These are phyloP conservation scores for Edaphochlamys debaryana DNA, from an alignment of 139 green algal genomes.

Conservation along the genomic window DNA sequence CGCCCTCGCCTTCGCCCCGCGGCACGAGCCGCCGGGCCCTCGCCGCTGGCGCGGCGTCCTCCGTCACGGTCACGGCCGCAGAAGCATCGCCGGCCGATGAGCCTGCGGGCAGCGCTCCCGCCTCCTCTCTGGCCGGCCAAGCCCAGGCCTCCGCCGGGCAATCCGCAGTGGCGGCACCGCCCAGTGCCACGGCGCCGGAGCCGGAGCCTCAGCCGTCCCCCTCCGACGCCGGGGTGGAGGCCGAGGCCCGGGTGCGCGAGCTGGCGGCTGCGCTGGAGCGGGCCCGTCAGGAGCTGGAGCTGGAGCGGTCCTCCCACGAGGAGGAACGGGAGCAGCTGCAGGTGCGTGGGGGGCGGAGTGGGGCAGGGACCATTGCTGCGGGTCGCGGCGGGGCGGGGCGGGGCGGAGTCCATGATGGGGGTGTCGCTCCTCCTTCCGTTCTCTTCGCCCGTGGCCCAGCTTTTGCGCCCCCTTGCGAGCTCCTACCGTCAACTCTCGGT, in stretches of 20 bases:
- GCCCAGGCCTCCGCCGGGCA: too few relatives aligned
- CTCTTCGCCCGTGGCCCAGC: too few relatives aligned
- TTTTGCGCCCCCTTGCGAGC: too few relatives aligned
- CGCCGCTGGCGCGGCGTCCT: not conserved
- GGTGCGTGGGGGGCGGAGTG: not conserved
- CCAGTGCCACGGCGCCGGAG: not conserved
- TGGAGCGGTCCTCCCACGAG: constrained; percentile 15
- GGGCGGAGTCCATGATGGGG: too few relatives aligned
- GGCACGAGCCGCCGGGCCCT: not conserved
- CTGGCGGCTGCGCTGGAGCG: not conserved
- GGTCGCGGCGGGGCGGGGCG: too few relatives aligned
- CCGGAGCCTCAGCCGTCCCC: too few relatives aligned
- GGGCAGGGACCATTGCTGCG: not conserved
- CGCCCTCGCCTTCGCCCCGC: not conserved
- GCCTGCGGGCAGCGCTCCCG: not conserved
- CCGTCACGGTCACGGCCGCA: not conserved
- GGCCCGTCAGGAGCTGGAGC: not conserved
- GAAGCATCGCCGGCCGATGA: not conserved
- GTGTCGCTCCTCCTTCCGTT: too few relatives aligned
- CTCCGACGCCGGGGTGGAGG: too few relatives aligned
- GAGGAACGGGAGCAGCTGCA: constrained; percentile 35
- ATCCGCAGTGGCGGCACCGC: not conserved
- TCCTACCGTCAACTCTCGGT: too few relatives aligned
- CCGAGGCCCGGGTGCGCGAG: not conserved
- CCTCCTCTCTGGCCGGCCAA: too few relatives aligned